Percentiles rank a stretch among this genome's conserved stretches.
phyloP scores from a whole-genome alignment of 805 yeast genomes.

The Myxozyma geophila region DNA sequence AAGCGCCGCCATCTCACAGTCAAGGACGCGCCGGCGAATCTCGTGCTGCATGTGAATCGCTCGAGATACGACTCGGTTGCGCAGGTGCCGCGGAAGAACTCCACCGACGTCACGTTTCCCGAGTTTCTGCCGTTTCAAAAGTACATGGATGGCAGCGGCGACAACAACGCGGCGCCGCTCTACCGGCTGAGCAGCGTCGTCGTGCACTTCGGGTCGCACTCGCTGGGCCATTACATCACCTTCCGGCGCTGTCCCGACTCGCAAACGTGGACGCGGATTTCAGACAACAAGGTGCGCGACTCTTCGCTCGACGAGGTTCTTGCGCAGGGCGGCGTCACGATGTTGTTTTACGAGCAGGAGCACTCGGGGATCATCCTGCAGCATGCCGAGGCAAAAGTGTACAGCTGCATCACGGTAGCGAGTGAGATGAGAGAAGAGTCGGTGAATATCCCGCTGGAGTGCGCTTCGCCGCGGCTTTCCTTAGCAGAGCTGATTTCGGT shows the following conservation, averaged over 20 bases:
- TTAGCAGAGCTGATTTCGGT: constrained; percentile 4
- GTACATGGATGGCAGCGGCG: neutral
- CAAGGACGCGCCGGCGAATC: constrained; percentile 78
- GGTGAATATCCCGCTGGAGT: constrained; percentile 1
- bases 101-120: constrained; percentile 79
- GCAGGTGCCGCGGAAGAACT: constrained; percentile 80
- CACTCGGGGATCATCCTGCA: neutral
- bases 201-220: constrained; percentile 93
- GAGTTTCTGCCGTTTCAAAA: constrained; percentile 35
- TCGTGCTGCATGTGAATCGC: constrained; percentile 87
- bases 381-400: neutral
- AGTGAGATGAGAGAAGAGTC: neutral
- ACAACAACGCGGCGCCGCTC: neutral
- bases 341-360: constrained; percentile 74
- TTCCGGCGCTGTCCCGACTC: constrained; percentile 66
- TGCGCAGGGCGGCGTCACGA: constrained; percentile 80
- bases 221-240: constrained; percentile 94
- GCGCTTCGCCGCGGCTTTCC: neutral
- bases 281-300: constrained; percentile 84
- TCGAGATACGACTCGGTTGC: constrained; percentile 89
- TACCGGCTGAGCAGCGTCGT: constrained; percentile 80
- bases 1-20: constrained; percentile 83
- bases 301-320: constrained; percentile 81
- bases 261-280: constrained; percentile 86
- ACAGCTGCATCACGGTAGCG: neutral